These are phyloP conservation scores for Gossypium schwendimanii DNA, from an alignment of 441 rosid species.

Conservation along the genomic window DNA sequence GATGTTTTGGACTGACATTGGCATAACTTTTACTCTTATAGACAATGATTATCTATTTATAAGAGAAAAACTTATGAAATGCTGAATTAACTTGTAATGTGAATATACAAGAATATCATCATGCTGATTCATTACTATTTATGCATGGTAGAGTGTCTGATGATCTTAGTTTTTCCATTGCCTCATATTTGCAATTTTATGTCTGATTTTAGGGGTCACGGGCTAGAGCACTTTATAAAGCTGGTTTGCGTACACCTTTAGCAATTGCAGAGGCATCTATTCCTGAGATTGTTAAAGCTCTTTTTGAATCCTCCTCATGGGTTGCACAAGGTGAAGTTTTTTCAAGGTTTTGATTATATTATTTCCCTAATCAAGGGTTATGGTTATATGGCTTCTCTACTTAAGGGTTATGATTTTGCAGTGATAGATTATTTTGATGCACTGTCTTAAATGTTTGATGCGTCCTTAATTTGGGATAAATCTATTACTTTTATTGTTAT, in stretches of 20 bases:
- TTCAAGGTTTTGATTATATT: slow-evolving; percentile 12
- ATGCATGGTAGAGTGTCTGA: not conserved
- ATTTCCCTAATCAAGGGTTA: not conserved
- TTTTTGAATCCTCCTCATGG: slow-evolving; percentile 91
- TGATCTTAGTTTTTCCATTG: not conserved
- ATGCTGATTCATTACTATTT: not conserved
- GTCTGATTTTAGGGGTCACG: slow-evolving; percentile 69
- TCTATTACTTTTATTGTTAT: not conserved
- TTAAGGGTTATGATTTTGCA: not conserved
- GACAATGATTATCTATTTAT: not conserved
- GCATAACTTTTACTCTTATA: not conserved
- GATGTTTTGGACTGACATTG: slow-evolving; percentile 4
- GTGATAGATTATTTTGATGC: not conserved
- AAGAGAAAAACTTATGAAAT: not conserved
- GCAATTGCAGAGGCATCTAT: slow-evolving; percentile 93
- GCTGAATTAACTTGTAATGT: not conserved
- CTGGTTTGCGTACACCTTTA: slow-evolving; percentile 85
- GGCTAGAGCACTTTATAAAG: slow-evolving; percentile 93
- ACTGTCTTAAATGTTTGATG: not conserved
- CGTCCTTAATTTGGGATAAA: not conserved
- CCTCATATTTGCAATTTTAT: slow-evolving; percentile 14
- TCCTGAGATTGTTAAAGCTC: slow-evolving; percentile 82
- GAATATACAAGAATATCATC: not conserved
- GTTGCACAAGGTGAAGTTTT: slow-evolving; percentile 58
- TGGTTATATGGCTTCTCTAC: slow-evolving; percentile 1